Evolutionary conservation across 495 filamentous ascomycete genomes (phyloP), one percentile per base, ranked within the genome.

Genomic region (Penicillium taxi): DNA sequence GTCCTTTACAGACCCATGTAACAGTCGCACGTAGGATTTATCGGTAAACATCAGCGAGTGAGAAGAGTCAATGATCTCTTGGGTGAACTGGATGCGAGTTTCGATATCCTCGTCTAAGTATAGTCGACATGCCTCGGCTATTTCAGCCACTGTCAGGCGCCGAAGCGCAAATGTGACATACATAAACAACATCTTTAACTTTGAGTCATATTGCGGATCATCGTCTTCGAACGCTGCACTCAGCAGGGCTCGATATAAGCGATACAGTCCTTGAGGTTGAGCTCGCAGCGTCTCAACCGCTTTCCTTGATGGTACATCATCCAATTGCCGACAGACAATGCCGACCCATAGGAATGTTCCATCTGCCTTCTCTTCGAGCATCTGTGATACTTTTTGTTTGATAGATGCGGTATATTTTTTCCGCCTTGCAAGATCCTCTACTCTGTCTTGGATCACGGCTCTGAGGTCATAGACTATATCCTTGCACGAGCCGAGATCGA

Each of bases 291-390:
- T 36, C 18, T 41, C 30, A 15, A 55, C 22, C 0, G 36, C 45
- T 23, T 46, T 14, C 32, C 30, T 39, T 8, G 45, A 34, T 7
- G 18, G 35, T 9, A 39, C 23, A 18, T 32, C 4, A n/a, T 6
- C 18, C 18, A 55, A 32, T 30, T 51, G 39, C 2, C 24, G 23
- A 35, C 44, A 51, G 11, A 44, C 52, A 30, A 56, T 42, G 2
- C 44, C 55, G 29, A 59, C 42, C 55, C 52, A 59, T 9, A 56
- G 42, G 32, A 59, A 59, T 14, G 50, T 59, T 25, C 52, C 55
- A 32, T 52, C 52, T 5, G 52, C 46, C 27, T 52, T 52, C 15
- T 53, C 44, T 26, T 43, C 13, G 8, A 59, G 39, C 9, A 52
- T 47, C 7, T 13, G 14, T 11, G 34, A 39, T 11, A 55, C 36